A percentile compares a stretch with the other conserved stretches of the same genome.
Conservation (phyloP, 345 rosid genomes). For the Hibiscus trionum region DNA sequence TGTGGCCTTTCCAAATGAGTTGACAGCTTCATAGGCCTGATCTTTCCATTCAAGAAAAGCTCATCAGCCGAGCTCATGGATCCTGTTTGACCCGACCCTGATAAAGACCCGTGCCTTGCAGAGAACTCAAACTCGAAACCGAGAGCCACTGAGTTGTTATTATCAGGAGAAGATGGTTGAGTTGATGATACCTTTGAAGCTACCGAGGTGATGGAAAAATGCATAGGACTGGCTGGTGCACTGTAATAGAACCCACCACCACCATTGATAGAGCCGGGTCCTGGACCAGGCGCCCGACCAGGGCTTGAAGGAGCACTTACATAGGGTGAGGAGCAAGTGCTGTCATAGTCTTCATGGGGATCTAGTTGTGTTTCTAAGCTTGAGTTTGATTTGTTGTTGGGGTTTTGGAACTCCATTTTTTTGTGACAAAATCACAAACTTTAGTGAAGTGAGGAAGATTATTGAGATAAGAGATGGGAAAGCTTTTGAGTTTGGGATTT, state of each 20-base stretch:
- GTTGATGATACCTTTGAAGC: conserved; percentile 12
- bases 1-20: conserved; percentile 80
- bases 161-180: conserved; percentile 25
- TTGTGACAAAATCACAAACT: background rate
- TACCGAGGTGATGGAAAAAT: conserved; percentile 42
- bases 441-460: background rate
- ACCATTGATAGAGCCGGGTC: background rate
- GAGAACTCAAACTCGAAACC: conserved; percentile 88
- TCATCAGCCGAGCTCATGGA: conserved; percentile 95
- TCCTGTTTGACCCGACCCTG: conserved; percentile 38
- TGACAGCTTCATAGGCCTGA: conserved; percentile 90
- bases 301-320: conserved; percentile 98
- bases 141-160: conserved; percentile 10
- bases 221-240: conserved; percentile 95
- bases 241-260: conserved; percentile 66
- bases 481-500: background rate
- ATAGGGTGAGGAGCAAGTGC: conserved; percentile 88
- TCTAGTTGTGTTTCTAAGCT: background rate
- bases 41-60: conserved; percentile 80
- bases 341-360: conserved; percentile 34
- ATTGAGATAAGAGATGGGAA: background rate
- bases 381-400: conserved; percentile 13
- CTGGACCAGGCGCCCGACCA: conserved; percentile 32
- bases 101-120: conserved; percentile 32
- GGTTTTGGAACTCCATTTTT: conserved; percentile 25